Conservation (phyloP, 352 stramenopile genomes). For the Albugo laibachii region DNA sequence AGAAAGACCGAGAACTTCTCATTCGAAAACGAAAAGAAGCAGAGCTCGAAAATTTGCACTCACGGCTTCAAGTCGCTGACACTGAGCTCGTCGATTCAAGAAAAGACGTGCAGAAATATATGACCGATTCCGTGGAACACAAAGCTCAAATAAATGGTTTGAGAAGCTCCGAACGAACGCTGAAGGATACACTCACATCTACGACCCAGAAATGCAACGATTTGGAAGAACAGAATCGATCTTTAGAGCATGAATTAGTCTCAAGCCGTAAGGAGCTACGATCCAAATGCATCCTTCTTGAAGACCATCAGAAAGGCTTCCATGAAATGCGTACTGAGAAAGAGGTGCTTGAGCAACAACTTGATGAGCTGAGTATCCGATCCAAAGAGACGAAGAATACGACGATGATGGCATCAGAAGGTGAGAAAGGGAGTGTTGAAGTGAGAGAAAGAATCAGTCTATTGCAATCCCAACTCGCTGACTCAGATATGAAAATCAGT, state of each 20-base stretch:
- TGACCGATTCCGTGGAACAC: slow-evolving; percentile 4
- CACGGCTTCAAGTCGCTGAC: neutral
- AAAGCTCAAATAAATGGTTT: slow-evolving; percentile 15
- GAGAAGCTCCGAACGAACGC: slow-evolving; percentile 2
- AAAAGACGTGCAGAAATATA: neutral
- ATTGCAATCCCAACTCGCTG: slow-evolving; percentile 10
- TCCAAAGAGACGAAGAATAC: slow-evolving; percentile 4
- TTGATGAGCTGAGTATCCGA: slow-evolving; percentile 10
- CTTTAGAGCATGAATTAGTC: neutral
- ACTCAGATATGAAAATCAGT: slow-evolving; percentile 12
- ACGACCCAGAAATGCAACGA: neutral
- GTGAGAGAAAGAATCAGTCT: slow-evolving; percentile 2
- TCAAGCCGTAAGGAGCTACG: too few species aligned
- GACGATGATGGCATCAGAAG: too few species aligned
- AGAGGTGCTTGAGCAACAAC: slow-evolving; percentile 14
- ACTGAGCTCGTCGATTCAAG: neutral
- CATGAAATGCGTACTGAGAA: slow-evolving; percentile 10
- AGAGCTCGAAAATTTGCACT: neutral
- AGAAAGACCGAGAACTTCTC: too few species aligned
- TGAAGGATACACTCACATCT: slow-evolving; percentile 9
- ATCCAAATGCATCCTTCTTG: too few species aligned
- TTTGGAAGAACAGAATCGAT: neutral
- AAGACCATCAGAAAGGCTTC: neutral
- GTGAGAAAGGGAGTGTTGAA: neutral
- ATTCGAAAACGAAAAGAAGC: neutral